Percentiles rank a stretch among this genome's conserved stretches.
Conservation (phyloP, 1,284 basidiomycete genomes). For the Stygiomarasmius scandens region DNA sequence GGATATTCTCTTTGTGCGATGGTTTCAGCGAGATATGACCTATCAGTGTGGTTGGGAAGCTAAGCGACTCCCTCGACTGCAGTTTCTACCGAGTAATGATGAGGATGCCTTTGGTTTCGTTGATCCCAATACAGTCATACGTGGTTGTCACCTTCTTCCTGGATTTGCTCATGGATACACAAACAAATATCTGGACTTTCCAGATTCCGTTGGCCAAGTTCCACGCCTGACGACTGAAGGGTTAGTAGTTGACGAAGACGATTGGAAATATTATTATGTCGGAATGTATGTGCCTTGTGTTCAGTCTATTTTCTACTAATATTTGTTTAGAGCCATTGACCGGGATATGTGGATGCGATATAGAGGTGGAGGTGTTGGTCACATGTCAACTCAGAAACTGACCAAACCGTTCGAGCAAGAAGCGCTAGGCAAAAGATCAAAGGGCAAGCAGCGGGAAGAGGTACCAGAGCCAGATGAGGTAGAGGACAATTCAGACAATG, state of each 20-base stretch:
- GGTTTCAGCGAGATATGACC: conserved; percentile 2
- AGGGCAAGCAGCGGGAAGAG: no score
- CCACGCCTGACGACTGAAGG: background rate
- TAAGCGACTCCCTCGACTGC: conserved; percentile 19
- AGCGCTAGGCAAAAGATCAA: no score
- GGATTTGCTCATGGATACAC: conserved; percentile 15
- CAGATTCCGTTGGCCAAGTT: background rate
- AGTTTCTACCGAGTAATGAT: conserved; percentile 21
- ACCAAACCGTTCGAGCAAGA: no score
- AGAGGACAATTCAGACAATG: no score
- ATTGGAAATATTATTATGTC: conserved; percentile 7
- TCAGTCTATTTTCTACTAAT: conserved; percentile 5
- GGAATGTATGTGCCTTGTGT: conserved; percentile 3
- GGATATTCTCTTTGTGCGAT: conserved; percentile 6
- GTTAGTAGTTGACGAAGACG: background rate
- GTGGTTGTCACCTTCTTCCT: conserved; percentile 26
- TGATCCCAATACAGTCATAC: conserved; percentile 28
- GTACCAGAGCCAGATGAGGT: no score
- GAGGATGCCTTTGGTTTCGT: conserved; percentile 32
- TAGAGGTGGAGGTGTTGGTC: conserved; percentile 5
- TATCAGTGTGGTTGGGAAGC: conserved; percentile 14
- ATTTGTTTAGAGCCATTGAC: conserved; percentile 8
- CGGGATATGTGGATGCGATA: conserved; percentile 16
- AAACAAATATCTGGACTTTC: background rate
- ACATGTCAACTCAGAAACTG: background rate